Evolutionary conservation across 768 basidiomycete species (phyloP).

Genomic region (Pleurotus ostreatus): DNA sequence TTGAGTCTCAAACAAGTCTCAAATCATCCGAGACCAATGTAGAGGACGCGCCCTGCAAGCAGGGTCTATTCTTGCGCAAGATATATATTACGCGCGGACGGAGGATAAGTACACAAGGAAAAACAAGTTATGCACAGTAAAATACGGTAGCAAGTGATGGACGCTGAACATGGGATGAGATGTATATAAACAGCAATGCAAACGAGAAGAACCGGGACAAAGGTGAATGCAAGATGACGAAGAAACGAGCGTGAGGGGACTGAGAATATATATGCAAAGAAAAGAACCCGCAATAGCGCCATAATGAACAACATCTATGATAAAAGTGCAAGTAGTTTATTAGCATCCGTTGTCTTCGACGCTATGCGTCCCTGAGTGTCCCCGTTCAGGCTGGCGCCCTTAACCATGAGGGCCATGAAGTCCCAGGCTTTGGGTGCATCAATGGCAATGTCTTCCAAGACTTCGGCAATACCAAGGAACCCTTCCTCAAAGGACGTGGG

Average conservation of each 20-base stretch:
- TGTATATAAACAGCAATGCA: constrained; percentile 2
- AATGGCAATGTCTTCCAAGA: constrained; percentile 84
- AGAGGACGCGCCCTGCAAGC: too few species aligned
- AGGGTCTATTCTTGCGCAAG: too few species aligned
- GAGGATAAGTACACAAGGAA: neutral
- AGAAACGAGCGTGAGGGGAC: constrained; percentile 3
- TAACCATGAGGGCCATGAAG: constrained; percentile 72
- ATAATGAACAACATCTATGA: constrained; percentile 37
- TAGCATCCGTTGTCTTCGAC: constrained; percentile 56
- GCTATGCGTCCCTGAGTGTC: constrained; percentile 53
- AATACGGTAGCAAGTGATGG: constrained; percentile 1
- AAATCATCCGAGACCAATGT: too few species aligned
- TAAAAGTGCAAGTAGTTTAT: constrained; percentile 56
- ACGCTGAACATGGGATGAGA: neutral
- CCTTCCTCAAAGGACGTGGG: constrained; percentile 69
- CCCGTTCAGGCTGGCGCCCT: constrained; percentile 63
- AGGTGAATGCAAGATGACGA: neutral
- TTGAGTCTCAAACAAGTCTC: too few species aligned
- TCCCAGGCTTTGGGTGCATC: constrained; percentile 86
- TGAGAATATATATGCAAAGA: constrained; percentile 22
- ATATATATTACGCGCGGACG: too few species aligned
- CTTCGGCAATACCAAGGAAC: constrained; percentile 62
- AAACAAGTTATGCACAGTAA: constrained; percentile 4
- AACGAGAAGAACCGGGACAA: neutral
- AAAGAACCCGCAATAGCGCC: constrained; percentile 18